phyloP scores from a whole-genome alignment of 164 flowering plant genomes.

The Chimonanthus salicifolius region DNA sequence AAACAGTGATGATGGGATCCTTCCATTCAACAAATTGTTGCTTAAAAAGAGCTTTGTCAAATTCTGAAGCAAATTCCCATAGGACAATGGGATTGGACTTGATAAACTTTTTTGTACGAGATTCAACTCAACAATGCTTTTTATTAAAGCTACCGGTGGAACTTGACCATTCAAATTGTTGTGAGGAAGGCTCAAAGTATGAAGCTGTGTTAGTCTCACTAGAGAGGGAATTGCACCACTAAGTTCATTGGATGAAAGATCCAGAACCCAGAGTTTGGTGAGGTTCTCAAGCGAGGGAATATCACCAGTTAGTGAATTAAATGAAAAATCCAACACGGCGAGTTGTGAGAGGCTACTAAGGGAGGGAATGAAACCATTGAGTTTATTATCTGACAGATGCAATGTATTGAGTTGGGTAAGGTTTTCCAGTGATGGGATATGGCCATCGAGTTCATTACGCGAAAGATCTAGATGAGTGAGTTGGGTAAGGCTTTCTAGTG shows the following conservation, averaged over 20 bases:
- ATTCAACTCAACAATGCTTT: not conserved
- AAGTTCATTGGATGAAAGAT: not conserved
- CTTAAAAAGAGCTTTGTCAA: not conserved
- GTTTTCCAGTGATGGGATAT: slow-evolving; percentile 19
- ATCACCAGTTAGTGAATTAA: slow-evolving; percentile 27
- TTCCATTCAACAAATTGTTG: not conserved
- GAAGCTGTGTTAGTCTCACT: slow-evolving; percentile 11
- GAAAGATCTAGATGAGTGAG: slow-evolving; percentile 41
- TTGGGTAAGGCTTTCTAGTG: not conserved
- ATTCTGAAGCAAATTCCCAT: not conserved
- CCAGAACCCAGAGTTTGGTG: not conserved
- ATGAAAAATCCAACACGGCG: slow-evolving; percentile 17
- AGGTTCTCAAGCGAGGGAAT: slow-evolving; percentile 26
- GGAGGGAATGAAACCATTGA: slow-evolving; percentile 37
- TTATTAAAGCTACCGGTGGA: too few relatives aligned
- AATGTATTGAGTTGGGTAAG: slow-evolving; percentile 27
- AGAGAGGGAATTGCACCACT: not conserved
- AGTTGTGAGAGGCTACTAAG: slow-evolving; percentile 25
- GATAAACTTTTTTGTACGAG: not conserved
- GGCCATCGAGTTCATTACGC: not conserved
- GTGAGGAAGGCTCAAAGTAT: slow-evolving; percentile 15
- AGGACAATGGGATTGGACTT: slow-evolving; percentile 1
- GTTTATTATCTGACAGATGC: slow-evolving; percentile 36
- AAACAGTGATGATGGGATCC: not conserved
- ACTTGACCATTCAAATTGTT: slow-evolving; percentile 21